phyloP scores from a whole-genome alignment of 371 early-diverging fungal species.

The Apophysomyces elegans region DNA sequence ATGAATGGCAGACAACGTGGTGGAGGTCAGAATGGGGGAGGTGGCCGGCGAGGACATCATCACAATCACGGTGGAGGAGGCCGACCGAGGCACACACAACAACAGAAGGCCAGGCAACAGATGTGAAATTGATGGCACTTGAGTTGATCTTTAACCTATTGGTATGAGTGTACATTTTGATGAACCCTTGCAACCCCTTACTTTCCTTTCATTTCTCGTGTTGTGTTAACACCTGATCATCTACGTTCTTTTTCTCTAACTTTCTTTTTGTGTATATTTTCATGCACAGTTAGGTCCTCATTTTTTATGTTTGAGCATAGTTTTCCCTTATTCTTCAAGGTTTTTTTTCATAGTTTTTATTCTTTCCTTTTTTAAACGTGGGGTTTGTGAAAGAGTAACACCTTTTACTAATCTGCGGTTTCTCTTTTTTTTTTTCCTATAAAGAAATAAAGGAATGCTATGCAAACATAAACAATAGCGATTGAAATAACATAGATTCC shows the following conservation, averaged over 20 bases:
- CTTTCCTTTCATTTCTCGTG: too few relatives aligned
- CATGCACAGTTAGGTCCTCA: not conserved
- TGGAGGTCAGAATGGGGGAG: slow-evolving; percentile 34
- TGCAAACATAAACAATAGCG: not conserved
- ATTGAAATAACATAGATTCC: too few relatives aligned
- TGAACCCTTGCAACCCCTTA: too few relatives aligned
- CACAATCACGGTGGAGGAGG: slow-evolving; percentile 15
- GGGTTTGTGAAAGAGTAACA: not conserved
- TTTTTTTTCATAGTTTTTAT: not conserved
- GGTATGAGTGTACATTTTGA: too few relatives aligned
- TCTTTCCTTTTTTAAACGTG: not conserved
- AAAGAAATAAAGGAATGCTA: not conserved
- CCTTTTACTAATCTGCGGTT: not conserved
- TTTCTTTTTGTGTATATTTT: not conserved
- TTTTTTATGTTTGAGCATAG: slow-evolving; percentile 2
- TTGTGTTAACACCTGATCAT: not conserved
- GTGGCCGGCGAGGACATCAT: slow-evolving; percentile 36
- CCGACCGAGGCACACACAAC: slow-evolving; percentile 7
- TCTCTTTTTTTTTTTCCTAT: slow-evolving; percentile 3
- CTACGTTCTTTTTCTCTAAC: not conserved
- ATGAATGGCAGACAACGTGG: slow-evolving; percentile 5
- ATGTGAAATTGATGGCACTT: not conserved
- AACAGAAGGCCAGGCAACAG: slow-evolving; percentile 2
- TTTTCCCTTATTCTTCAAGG: not conserved
- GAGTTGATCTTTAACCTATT: too few relatives aligned